A percentile compares a stretch with the other conserved stretches of the same genome.
Conservation (phyloP, 1,284 basidiomycete species). For the Naganishia cerealis region DNA sequence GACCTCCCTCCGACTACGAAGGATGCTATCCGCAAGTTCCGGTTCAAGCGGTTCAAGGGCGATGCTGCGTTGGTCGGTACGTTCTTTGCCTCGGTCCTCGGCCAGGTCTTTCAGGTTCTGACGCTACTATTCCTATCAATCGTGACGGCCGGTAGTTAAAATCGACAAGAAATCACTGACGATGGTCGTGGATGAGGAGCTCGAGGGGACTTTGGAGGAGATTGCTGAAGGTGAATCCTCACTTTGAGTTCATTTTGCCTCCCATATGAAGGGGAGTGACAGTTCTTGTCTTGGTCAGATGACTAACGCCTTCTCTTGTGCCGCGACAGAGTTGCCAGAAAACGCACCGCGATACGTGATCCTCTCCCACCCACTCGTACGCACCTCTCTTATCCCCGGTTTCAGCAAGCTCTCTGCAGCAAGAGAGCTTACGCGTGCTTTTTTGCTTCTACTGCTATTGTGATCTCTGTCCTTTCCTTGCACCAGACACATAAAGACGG, state of each 20-base stretch:
- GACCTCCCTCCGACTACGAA: constrained; percentile 77
- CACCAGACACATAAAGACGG: constrained; percentile 70
- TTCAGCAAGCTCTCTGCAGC: neutral
- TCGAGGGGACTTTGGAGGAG: constrained; percentile 73
- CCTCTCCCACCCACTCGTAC: constrained; percentile 71
- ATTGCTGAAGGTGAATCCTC: constrained; percentile 69
- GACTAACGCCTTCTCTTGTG: neutral
- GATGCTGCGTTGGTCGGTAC: constrained; percentile 63
- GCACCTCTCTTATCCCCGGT: constrained; percentile 25
- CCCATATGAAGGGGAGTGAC: no score
- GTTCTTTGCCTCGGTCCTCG: no score
- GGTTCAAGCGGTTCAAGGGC: constrained; percentile 70
- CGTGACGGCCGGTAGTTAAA: constrained; percentile 60
- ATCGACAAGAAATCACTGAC: constrained; percentile 75
- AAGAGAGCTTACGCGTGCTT: constrained; percentile 7
- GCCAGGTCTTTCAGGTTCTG: neutral
- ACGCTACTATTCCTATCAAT: constrained; percentile 24
- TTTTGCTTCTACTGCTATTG: neutral
- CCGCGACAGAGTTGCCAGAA: constrained; percentile 76
- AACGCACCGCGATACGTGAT: constrained; percentile 84
- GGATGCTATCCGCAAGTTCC: constrained; percentile 74
- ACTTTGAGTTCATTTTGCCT: no score
- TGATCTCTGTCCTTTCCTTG: neutral
- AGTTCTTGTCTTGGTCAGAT: constrained; percentile 1
- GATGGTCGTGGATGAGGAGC: constrained; percentile 78